These are phyloP conservation scores for Sicyos edulis DNA, from an alignment of 306 rosid species.

Conservation along the genomic window DNA sequence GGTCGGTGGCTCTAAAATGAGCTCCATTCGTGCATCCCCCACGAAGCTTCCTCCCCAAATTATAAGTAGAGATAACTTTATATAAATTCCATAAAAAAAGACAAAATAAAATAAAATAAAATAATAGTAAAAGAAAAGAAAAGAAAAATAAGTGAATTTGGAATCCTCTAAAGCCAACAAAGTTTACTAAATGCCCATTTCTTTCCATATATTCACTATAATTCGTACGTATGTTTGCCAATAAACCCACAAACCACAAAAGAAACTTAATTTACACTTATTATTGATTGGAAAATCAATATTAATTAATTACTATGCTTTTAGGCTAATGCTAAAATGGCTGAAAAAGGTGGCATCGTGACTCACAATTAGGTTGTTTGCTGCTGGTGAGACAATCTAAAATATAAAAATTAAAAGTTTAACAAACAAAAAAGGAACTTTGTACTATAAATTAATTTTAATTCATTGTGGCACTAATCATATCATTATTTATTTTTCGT, in stretches of 20 bases:
- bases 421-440: too few species aligned
- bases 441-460: too few species aligned
- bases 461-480: too few species aligned
- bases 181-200: constrained; percentile 7
- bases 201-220: background rate
- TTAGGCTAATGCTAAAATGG: background rate
- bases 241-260: constrained; percentile 7
- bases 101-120: too few species aligned
- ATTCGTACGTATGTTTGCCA: constrained; percentile 1
- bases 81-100: background rate
- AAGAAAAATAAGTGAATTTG: background rate
- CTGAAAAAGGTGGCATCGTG: background rate
- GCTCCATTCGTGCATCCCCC: constrained; percentile 15
- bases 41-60: constrained; percentile 18
- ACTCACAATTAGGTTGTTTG: constrained; percentile 2
- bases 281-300: background rate
- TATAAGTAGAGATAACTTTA: background rate
- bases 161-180: background rate
- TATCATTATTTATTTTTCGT: too few species aligned
- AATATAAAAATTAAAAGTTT: background rate
- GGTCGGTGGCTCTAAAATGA: constrained; percentile 20
- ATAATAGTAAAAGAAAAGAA: too few species aligned
- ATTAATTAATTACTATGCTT: background rate
- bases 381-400: constrained; percentile 4
- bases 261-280: background rate